These are phyloP conservation scores for Sarocladium strictum DNA, from an alignment of 2,329 filamentous ascomycete species.

Conservation along the genomic window DNA sequence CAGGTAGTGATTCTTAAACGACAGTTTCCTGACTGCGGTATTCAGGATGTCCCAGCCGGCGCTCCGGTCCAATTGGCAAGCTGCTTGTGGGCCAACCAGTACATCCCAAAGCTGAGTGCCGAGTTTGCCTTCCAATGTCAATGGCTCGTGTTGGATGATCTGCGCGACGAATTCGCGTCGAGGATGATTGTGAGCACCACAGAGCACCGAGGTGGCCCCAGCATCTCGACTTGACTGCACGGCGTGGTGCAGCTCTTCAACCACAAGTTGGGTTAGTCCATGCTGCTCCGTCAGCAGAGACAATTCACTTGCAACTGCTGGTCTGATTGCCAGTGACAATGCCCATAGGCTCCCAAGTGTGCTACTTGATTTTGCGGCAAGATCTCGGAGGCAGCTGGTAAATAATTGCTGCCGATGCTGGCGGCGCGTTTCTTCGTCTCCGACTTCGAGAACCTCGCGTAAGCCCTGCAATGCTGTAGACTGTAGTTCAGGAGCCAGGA, in stretches of 20 bases:
- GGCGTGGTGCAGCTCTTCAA: slow-evolving; percentile 59
- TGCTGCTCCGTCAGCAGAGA: slow-evolving; percentile 53
- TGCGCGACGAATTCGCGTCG: slow-evolving; percentile 51
- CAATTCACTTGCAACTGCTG: slow-evolving; percentile 44
- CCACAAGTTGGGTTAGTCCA: slow-evolving; percentile 53
- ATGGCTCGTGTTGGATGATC: slow-evolving; percentile 56
- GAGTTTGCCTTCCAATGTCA: slow-evolving; percentile 55
- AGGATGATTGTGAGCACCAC: slow-evolving; percentile 41
- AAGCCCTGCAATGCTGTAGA: slow-evolving; percentile 58
- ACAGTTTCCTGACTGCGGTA: slow-evolving; percentile 32
- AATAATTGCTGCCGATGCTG: slow-evolving; percentile 50
- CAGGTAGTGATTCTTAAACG: slow-evolving; percentile 50
- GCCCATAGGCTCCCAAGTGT: slow-evolving; percentile 70
- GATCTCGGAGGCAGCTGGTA: slow-evolving; percentile 60
- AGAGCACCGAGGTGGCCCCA: slow-evolving; percentile 37
- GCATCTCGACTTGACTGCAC: slow-evolving; percentile 23
- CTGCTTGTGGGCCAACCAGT: slow-evolving; percentile 59
- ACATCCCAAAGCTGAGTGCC: slow-evolving; percentile 65
- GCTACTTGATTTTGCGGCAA: slow-evolving; percentile 55
- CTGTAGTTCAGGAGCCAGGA: slow-evolving; percentile 57
- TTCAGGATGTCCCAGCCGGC: slow-evolving; percentile 65
- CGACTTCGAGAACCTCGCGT: slow-evolving; percentile 46
- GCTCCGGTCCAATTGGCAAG: slow-evolving; percentile 55
- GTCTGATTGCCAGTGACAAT: slow-evolving; percentile 44
- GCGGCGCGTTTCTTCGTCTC: slow-evolving; percentile 48